These are phyloP conservation scores for Penicillium salamii DNA, from an alignment of 495 filamentous ascomycete species.

Conservation along the genomic window DNA sequence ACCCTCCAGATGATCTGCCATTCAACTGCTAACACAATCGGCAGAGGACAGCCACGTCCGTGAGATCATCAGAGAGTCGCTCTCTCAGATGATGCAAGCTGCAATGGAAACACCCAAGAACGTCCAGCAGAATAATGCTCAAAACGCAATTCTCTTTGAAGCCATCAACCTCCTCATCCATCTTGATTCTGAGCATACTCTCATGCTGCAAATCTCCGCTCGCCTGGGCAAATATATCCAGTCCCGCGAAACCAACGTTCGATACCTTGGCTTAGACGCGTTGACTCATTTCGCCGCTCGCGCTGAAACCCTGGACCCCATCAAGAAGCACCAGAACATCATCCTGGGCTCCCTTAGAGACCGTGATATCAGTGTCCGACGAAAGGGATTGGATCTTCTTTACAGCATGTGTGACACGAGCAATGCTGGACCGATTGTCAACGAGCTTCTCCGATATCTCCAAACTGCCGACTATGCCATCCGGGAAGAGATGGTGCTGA, in stretches of 20 bases:
- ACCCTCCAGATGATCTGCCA: neutral
- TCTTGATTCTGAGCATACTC: conserved; percentile 89
- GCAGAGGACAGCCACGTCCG: conserved; percentile 89
- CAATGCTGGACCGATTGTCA: conserved; percentile 89
- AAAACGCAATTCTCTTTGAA: conserved; percentile 97
- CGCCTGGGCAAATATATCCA: conserved; percentile 94
- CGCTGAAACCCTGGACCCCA: conserved; percentile 91
- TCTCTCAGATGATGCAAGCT: conserved; percentile 83
- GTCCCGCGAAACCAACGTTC: conserved; percentile 95
- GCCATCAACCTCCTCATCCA: conserved; percentile 99
- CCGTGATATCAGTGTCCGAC: conserved; percentile 92
- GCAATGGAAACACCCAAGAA: conserved; percentile 96
- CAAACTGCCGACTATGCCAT: conserved; percentile 97
- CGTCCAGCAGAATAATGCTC: conserved; percentile 98
- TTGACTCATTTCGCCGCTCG: conserved; percentile 98
- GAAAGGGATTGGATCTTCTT: conserved; percentile 91
- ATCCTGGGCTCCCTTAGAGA: conserved; percentile 93
- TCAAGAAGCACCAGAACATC: conserved; percentile 96
- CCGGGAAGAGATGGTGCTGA: conserved; percentile 97
- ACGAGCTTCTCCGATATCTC: conserved; percentile 89
- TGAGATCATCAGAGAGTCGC: conserved; percentile 85
- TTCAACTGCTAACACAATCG: conserved; percentile 17
- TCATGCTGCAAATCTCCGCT: conserved; percentile 97
- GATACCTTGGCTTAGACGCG: conserved; percentile 93
- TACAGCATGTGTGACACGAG: conserved; percentile 99